phyloP scores from a whole-genome alignment of 371 early-diverging fungal species.

The Gilbertella persicaria region DNA sequence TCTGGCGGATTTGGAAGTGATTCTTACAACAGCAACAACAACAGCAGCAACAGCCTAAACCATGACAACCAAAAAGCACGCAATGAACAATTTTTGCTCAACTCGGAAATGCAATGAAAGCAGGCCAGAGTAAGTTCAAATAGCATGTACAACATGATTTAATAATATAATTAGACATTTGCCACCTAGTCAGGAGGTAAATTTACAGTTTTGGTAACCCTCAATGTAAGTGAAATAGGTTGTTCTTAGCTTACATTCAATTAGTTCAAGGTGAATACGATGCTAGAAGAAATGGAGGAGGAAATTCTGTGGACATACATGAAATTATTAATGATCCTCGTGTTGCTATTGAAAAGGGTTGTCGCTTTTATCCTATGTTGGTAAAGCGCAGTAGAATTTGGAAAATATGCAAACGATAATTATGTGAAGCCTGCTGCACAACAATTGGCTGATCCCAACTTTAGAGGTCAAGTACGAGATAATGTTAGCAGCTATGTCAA shows the following conservation, averaged over 20 bases:
- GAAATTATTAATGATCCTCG: constrained; percentile 72
- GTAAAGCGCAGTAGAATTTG: constrained; percentile 68
- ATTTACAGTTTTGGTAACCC: constrained; percentile 87
- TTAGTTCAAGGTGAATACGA: constrained; percentile 40
- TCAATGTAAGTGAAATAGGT: constrained; percentile 44
- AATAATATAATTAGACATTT: constrained; percentile 41
- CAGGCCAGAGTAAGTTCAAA: constrained; percentile 5
- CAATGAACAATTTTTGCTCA: constrained; percentile 31
- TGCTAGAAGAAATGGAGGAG: constrained; percentile 33
- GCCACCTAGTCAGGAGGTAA: constrained; percentile 92
- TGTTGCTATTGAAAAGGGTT: constrained; percentile 89
- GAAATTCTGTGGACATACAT: constrained; percentile 84
- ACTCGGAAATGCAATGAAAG: constrained; percentile 23
- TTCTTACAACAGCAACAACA: constrained; percentile 9
- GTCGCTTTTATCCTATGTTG: constrained; percentile 75
- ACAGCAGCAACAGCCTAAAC: neutral
- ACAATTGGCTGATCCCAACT: constrained; percentile 83
- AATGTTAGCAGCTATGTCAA: constrained; percentile 74
- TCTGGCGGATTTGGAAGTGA: constrained; percentile 19
- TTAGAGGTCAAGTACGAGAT: constrained; percentile 71
- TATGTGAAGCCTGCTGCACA: constrained; percentile 80
- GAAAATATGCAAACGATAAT: constrained; percentile 67
- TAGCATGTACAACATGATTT: neutral
- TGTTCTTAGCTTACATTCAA: neutral
- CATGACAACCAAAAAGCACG: constrained; percentile 9